Percentiles rank a stretch among this genome's conserved stretches.
Evolutionary conservation across 805 yeast genomes (phyloP).

Genomic region (Candida awuae): DNA sequence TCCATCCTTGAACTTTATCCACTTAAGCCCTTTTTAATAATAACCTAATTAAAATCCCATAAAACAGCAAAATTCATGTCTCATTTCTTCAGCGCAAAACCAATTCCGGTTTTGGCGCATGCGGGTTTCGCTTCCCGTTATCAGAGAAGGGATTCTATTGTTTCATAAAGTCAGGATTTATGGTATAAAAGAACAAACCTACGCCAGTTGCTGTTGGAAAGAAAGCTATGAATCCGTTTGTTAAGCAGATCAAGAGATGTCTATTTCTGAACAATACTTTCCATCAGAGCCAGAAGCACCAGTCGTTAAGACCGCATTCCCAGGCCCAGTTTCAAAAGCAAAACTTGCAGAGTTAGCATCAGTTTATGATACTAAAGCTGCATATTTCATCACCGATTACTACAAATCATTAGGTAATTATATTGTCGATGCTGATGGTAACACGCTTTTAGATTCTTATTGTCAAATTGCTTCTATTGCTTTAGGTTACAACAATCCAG

Average conservation of each 20-base stretch:
- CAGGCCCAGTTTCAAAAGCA: conserved; percentile 39
- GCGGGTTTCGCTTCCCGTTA: conserved; percentile 6
- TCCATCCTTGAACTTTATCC: conserved; percentile 1
- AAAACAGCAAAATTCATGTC: no score
- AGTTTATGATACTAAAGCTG: conserved; percentile 55
- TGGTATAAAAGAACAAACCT: no score
- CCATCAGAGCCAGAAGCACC: conserved; percentile 47
- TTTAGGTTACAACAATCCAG: conserved; percentile 64
- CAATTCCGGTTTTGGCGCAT: not conserved
- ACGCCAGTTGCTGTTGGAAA: no score
- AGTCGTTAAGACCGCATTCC: conserved; percentile 34
- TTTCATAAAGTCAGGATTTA: not conserved
- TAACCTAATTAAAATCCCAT: no score
- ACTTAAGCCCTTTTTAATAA: no score
- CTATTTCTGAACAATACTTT: conserved; percentile 25
- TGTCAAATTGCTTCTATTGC: conserved; percentile 72
- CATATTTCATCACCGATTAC: conserved; percentile 58
- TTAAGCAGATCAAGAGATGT: conserved; percentile 12
- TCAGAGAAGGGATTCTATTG: not conserved
- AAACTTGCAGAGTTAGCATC: conserved; percentile 33
- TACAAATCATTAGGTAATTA: conserved; percentile 58
- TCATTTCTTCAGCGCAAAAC: not conserved
- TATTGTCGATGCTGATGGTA: conserved; percentile 59
- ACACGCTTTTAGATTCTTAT: conserved; percentile 51
- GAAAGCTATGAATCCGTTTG: no score